These are phyloP conservation scores for Penicillium nucicola DNA, from an alignment of 495 filamentous ascomycete genomes.

Conservation along the genomic window DNA sequence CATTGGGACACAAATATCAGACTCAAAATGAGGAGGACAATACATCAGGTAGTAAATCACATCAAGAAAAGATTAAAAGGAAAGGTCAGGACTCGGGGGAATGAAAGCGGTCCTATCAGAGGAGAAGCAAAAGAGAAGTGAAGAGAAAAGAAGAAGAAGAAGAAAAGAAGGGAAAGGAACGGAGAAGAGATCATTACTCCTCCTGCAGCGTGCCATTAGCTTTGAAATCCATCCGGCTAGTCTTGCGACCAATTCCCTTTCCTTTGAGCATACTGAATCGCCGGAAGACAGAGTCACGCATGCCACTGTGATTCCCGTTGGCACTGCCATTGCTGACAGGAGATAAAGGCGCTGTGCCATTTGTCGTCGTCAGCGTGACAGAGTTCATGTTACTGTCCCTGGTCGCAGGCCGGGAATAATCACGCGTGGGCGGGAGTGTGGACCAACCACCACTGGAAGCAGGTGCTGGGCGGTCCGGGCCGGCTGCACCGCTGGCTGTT, in stretches of 20 bases:
- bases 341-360: conserved; percentile 6
- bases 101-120: conserved; percentile 11
- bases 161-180: conserved; percentile 2
- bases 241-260: conserved; percentile 43
- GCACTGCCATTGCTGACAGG: conserved; percentile 4
- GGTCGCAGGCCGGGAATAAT: conserved; percentile 38
- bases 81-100: too few species aligned
- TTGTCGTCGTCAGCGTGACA: conserved; percentile 13
- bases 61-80: too few species aligned
- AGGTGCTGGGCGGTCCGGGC: conserved; percentile 18
- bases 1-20: background rate
- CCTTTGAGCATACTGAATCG: conserved; percentile 46
- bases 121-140: conserved; percentile 3
- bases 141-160: conserved; percentile 3
- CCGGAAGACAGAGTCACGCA: conserved; percentile 46
- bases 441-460: conserved; percentile 36
- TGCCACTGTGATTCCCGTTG: conserved; percentile 18
- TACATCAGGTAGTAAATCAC: conserved; percentile 23
- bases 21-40: conserved; percentile 6
- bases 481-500: conserved; percentile 16
- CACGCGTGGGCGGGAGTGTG: conserved; percentile 35
- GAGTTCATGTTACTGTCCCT: conserved; percentile 29
- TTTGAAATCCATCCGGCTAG: conserved; percentile 44
- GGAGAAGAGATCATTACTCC: conserved; percentile 28
- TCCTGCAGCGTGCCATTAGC: conserved; percentile 31